Percentiles rank a stretch among this genome's conserved stretches.
These are phyloP conservation scores for Sodiomyces alkalinus DNA, from an alignment of 2,329 filamentous ascomycete species.

Conservation along the genomic window DNA sequence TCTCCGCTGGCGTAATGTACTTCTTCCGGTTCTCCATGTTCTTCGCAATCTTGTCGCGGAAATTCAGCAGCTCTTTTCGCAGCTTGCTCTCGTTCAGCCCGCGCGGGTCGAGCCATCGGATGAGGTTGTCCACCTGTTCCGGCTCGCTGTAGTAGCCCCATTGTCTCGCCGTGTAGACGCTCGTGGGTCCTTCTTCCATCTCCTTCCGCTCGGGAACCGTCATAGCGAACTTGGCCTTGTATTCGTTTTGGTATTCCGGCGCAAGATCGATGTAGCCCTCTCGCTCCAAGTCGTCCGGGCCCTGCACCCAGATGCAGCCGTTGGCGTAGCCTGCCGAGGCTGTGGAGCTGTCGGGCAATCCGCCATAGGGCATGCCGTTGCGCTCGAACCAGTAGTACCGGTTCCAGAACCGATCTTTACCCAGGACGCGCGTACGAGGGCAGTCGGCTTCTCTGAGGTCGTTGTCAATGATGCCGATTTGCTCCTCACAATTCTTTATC, in stretches of 20 bases:
- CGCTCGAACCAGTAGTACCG: slow-evolving; percentile 98
- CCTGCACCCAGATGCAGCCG: slow-evolving; percentile 91
- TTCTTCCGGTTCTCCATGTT: slow-evolving; percentile 69
- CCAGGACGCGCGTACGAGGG: slow-evolving; percentile 74
- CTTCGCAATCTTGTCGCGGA: slow-evolving; percentile 57
- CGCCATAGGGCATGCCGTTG: slow-evolving; percentile 92
- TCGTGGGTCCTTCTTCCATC: slow-evolving; percentile 70
- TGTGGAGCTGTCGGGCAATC: slow-evolving; percentile 77
- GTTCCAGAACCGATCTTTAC: slow-evolving; percentile 95
- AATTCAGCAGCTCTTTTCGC: slow-evolving; percentile 68
- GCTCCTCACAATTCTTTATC: slow-evolving; percentile 68
- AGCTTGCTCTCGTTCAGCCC: slow-evolving; percentile 78
- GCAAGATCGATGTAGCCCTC: slow-evolving; percentile 72
- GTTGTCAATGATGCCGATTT: slow-evolving; percentile 75
- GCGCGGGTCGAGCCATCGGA: slow-evolving; percentile 78
- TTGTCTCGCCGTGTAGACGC: slow-evolving; percentile 59
- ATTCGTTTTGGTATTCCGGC: slow-evolving; percentile 56
- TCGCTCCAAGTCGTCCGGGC: slow-evolving; percentile 76
- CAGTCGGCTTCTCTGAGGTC: slow-evolving; percentile 90
- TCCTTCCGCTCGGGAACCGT: slow-evolving; percentile 76
- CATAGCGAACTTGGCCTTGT: slow-evolving; percentile 62
- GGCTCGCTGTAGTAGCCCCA: slow-evolving; percentile 89
- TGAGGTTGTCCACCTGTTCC: slow-evolving; percentile 59
- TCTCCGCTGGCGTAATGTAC: slow-evolving; percentile 45
- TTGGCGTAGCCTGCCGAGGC: slow-evolving; percentile 81